Conservation (phyloP, 1,139 yeast species). For the Taphrina communis region DNA sequence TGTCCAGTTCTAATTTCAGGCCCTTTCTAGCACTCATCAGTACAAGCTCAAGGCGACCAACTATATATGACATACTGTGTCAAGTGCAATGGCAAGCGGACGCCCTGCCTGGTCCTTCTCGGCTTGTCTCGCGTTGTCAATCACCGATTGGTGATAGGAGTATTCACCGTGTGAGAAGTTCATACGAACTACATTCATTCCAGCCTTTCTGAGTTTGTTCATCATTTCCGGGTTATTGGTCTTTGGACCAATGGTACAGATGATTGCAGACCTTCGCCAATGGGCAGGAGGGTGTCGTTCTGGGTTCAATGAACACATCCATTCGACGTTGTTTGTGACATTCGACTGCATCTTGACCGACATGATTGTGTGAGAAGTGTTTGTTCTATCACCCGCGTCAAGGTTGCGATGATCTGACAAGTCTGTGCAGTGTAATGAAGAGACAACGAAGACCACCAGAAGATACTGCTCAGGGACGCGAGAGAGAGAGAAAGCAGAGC, state of each 20-base stretch:
- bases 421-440: background rate
- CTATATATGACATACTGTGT: slow-evolving; percentile 58
- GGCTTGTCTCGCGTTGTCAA: slow-evolving; percentile 94
- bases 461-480: background rate
- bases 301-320: slow-evolving; percentile 86
- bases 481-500: background rate
- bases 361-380: slow-evolving; percentile 8
- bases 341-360: slow-evolving; percentile 26
- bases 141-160: slow-evolving; percentile 92
- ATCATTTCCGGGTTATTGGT: slow-evolving; percentile 87
- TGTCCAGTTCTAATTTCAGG: slow-evolving; percentile 99
- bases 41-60: background rate
- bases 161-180: slow-evolving; percentile 98
- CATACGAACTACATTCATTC: slow-evolving; percentile 97
- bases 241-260: slow-evolving; percentile 98
- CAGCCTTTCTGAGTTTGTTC: slow-evolving; percentile 91
- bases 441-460: background rate
- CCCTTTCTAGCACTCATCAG: slow-evolving; percentile 62
- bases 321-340: slow-evolving; percentile 54
- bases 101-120: slow-evolving; percentile 90
- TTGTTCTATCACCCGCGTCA: too few relatives aligned
- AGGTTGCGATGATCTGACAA: background rate
- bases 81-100: slow-evolving; percentile 97
- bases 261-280: slow-evolving; percentile 92
- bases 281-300: slow-evolving; percentile 79